phyloP scores from a whole-genome alignment of 345 rosid species.

The Firmiana major region DNA sequence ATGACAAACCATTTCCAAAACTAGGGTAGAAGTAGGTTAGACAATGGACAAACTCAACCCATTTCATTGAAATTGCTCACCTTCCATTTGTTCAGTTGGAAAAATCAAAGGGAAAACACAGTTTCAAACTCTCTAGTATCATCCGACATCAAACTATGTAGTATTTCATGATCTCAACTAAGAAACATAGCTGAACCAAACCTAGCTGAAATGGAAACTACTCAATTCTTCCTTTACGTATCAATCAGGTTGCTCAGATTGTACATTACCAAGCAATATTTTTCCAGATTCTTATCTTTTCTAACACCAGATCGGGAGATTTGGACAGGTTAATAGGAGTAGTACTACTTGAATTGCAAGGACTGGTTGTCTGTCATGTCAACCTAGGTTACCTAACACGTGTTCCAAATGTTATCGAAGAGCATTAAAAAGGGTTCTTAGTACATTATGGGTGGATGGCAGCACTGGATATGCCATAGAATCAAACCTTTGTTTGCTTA shows the following conservation, averaged over 20 bases:
- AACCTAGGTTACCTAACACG: background rate
- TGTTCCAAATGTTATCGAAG: too few species aligned
- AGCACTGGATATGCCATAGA: background rate
- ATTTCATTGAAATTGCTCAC: background rate
- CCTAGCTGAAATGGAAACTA: background rate
- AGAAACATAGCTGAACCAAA: background rate
- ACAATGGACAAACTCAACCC: background rate
- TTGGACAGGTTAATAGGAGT: background rate
- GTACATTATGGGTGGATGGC: slow-evolving; percentile 23
- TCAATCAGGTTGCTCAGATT: background rate
- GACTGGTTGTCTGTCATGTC: background rate
- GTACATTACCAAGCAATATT: background rate
- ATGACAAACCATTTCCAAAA: background rate
- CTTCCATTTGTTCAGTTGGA: background rate
- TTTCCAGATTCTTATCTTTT: background rate
- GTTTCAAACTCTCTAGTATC: background rate
- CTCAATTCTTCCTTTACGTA: background rate
- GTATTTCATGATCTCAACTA: background rate
- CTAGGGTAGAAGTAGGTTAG: background rate
- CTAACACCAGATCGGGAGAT: background rate
- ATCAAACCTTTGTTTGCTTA: background rate
- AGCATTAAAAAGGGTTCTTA: too few species aligned
- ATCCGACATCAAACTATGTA: background rate
- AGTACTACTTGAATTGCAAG: background rate
- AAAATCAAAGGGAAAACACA: background rate